Conservation (phyloP, 306 rosid species). For the Medicago lupulina region DNA sequence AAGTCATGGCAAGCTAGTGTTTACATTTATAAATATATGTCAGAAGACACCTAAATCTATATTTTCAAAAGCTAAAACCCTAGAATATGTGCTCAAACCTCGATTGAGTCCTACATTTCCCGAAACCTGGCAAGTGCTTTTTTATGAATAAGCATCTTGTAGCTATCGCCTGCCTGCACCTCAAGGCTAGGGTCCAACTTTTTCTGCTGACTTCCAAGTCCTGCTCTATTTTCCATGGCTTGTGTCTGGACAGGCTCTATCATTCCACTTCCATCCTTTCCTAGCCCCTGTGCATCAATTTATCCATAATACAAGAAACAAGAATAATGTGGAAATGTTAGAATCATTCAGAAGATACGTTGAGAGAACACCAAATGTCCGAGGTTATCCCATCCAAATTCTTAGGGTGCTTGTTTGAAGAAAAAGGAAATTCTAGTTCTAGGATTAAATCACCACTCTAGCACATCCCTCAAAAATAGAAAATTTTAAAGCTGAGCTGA, state of each 20-base stretch:
- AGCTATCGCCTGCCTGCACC: constrained; percentile 93
- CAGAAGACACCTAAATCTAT: constrained; percentile 36
- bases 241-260: constrained; percentile 93
- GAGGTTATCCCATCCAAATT: constrained; percentile 43
- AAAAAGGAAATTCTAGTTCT: constrained; percentile 11
- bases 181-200: constrained; percentile 84
- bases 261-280: constrained; percentile 98
- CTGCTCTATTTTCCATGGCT: constrained; percentile 80
- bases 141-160: constrained; percentile 88
- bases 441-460: constrained; percentile 4
- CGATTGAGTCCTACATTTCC: constrained; percentile 67
- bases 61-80: constrained; percentile 41
- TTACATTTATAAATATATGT: constrained; percentile 33
- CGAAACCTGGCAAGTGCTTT: constrained; percentile 95
- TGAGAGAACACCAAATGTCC: constrained; percentile 42
- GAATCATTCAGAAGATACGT: constrained; percentile 40
- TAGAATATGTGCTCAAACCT: constrained; percentile 34
- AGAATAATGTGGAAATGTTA: constrained; percentile 46
- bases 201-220: constrained; percentile 96
- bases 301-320: constrained; percentile 47
- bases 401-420: constrained; percentile 29
- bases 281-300: constrained; percentile 78
- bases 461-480: constrained; percentile 14
- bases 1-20: constrained; percentile 39
- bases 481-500: constrained; percentile 20